These are phyloP conservation scores for Serendipita sp. DNA, from an alignment of 768 basidiomycete species.

Conservation along the genomic window DNA sequence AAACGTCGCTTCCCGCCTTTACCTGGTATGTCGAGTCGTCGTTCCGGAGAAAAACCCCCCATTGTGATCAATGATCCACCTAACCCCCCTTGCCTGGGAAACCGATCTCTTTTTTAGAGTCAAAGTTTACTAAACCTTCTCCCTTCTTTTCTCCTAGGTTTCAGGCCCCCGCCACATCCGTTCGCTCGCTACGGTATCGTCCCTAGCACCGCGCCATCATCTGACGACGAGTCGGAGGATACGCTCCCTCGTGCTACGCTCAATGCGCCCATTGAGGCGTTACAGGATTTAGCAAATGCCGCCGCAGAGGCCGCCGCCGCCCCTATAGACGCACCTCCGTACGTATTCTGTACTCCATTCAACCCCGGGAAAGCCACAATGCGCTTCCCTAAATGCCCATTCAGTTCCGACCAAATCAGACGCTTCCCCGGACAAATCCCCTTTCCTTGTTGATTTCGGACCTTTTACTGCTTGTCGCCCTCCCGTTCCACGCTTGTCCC, in stretches of 20 bases:
- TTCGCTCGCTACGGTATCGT: conserved; percentile 85
- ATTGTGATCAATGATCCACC: neutral
- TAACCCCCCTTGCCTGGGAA: no score
- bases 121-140: no score
- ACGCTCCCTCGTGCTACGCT: conserved; percentile 68
- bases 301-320: conserved; percentile 74
- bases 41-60: conserved; percentile 3
- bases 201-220: conserved; percentile 66
- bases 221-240: conserved; percentile 85
- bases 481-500: neutral
- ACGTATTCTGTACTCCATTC: neutral
- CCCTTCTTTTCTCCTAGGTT: neutral
- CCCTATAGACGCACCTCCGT: conserved; percentile 8
- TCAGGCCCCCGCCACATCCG: conserved; percentile 45
- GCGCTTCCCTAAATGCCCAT: neutral
- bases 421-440: neutral
- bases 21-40: conserved; percentile 30
- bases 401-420: neutral
- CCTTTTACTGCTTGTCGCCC: neutral
- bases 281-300: conserved; percentile 88
- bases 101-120: no score
- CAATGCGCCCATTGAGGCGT: conserved; percentile 85
- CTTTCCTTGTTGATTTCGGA: neutral
- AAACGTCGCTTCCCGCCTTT: conserved; percentile 58
- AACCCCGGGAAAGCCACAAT: no score